Evolutionary conservation across 2,329 filamentous ascomycete genomes (phyloP), one percentile per base, ranked within the genome.

Genomic region (Lasiodiplodia sp.): DNA sequence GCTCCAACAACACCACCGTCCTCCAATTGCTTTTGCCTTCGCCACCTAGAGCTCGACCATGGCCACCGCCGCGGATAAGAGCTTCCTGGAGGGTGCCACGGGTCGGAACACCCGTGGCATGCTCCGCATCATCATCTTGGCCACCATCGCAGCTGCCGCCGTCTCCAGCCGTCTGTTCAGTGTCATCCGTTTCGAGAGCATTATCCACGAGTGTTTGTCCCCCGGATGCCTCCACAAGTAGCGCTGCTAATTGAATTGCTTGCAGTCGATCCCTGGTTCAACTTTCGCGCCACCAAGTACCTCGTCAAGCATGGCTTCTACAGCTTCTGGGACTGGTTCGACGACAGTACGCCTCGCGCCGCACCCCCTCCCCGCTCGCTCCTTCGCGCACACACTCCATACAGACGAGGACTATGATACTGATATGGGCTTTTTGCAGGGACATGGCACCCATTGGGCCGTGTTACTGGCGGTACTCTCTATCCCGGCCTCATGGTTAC

Each of bases 291-390:
- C 73, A 98, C 96, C 68, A 98, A 98, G 83, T 98, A 99, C 78
- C 88, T 99, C 68, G 93, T 99, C 68, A 89, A 95, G 78, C 89
- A 99, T 90, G 96, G 96, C 76, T 98, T 99, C 84, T 96, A 97
- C 82, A 94, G 92, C 81, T 99, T 99, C 81, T 99, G 96, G 96
- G 95, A 99, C 81, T 99, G 96, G 96, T 99, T 99, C 79, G 96
- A 99, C 83, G 96, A 99, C 86, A 91, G 96, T 91, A 85, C 72
- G 88, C 79, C 31, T 51, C 31, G 11, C 57, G 40, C 55, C 68
- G 37, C 34, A 55, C 11, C 34, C 31, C 23, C 14, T 21, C 37
- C 14, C 44, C 55, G 5, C 18, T 21, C n/a, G n/a, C 37, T 12
- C 44, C 18, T 23, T 38, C 38, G 31, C 47, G 5, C 12, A 16